Evolutionary conservation across 148 eudicot genomes (phyloP), one percentile per base, ranked within the genome.

Genomic region (Amaranthus hypochondriacus): DNA sequence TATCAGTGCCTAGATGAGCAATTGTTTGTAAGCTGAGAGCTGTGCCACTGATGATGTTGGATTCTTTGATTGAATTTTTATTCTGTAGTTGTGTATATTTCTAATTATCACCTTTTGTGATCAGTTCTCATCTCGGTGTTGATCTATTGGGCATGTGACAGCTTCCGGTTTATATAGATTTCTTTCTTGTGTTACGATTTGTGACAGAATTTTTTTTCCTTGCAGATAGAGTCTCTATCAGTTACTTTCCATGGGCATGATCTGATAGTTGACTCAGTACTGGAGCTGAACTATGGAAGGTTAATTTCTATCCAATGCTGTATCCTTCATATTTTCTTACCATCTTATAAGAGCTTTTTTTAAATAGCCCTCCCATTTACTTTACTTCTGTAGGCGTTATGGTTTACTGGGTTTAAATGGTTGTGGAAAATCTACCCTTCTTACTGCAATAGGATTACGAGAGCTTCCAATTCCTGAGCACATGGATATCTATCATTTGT

Each of bases 161-260:
- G 62, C 9, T 1, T 2, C 18, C 51, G 18, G 28, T 39, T 49
- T 28, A 11, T 44, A 3, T 48, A 48, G 4, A 46, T 6, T 7
- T 51, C 21, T 56, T 2, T 6, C 58, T 9, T 50, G 56, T 1
- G 68, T 65, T 15, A 6, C 14, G n/a, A 64, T 3, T 11, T 3
- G 7, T 66, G 56, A 43, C 51, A 5, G n/a, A 49, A 10, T 51
- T 4, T 47, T 5, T 75, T 15, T 58, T 8, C 60, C 54, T 70
- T 87, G 91, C 97, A 95, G 99, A 95, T 95, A 71, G 99, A 95
- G 78, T 95, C 99, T 73, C 78, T 95, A 10, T 92, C 99, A 3
- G 96, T 95, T 62, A 95, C 99, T 71, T 95, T 92, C 80, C 99
- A 95, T 59, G 99, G 99, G 9, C 99, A 95, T 74, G 99, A 95